phyloP scores from a whole-genome alignment of 2,329 filamentous ascomycete genomes.

The Acephala macrosclerotiorum region DNA sequence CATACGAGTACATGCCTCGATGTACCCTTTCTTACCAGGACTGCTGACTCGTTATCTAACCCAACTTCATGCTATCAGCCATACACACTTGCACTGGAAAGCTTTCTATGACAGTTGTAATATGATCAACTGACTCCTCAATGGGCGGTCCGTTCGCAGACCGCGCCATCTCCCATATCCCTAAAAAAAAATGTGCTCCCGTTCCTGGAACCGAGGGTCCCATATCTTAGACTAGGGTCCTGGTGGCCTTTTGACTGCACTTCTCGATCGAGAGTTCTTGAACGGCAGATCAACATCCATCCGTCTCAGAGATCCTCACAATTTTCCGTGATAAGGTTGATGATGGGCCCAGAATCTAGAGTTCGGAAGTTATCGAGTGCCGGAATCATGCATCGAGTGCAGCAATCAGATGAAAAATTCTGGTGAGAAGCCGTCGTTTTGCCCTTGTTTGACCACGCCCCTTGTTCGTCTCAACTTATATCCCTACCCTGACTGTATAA shows the following conservation, averaged over 20 bases:
- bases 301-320: conserved; percentile 4
- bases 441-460: conserved; percentile 32
- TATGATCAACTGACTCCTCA: conserved; percentile 8
- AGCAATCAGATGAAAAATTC: conserved; percentile 21
- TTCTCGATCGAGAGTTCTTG: not conserved
- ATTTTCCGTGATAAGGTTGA: conserved; percentile 9
- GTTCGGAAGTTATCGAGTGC: conserved; percentile 12
- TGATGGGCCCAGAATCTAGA: conserved; percentile 1
- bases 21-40: not conserved
- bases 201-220: not conserved
- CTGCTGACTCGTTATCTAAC: not conserved
- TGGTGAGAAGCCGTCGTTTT: conserved; percentile 30
- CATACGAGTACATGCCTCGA: not conserved
- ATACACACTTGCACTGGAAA: not conserved
- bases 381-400: conserved; percentile 16
- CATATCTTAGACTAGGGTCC: not conserved
- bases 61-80: not conserved
- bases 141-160: conserved; percentile 17
- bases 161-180: not conserved
- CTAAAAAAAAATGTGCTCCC: not conserved
- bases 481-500: conserved; percentile 24
- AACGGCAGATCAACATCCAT: conserved; percentile 16
- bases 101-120: conserved; percentile 1
- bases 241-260: not conserved
- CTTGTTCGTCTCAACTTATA: conserved; percentile 33